Conservation (phyloP, 257 asterid genomes). For the Nicotiana noctiflora region DNA sequence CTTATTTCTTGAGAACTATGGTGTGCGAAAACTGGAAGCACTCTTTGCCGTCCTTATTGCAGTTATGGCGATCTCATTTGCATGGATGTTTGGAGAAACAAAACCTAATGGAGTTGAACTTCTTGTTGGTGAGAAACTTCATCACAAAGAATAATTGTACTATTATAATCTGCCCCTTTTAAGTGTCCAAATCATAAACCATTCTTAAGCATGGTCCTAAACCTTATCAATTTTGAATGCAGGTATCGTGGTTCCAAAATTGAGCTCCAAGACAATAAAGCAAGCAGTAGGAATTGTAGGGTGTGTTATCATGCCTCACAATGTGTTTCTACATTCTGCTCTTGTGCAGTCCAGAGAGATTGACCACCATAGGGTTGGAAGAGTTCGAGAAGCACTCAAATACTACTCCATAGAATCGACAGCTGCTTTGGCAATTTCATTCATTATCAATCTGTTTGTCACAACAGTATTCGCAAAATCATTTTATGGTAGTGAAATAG, state of each 20-base stretch:
- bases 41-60: conserved; percentile 76
- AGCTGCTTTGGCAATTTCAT: conserved; percentile 53
- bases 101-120: conserved; percentile 63
- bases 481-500: conserved; percentile 59
- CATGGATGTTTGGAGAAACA: conserved; percentile 83
- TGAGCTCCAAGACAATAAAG: conserved; percentile 60
- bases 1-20: conserved; percentile 70
- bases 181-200: not conserved
- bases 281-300: conserved; percentile 89
- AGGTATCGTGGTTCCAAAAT: conserved; percentile 71
- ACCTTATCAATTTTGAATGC: not conserved
- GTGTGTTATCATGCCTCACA: conserved; percentile 83
- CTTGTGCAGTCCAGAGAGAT: conserved; percentile 70
- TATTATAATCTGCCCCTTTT: too few relatives aligned
- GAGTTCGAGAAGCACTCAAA: conserved; percentile 59
- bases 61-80: conserved; percentile 62
- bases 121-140: conserved; percentile 44
- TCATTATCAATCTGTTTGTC: conserved; percentile 60
- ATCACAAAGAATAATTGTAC: not conserved
- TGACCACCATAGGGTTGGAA: conserved; percentile 46
- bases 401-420: conserved; percentile 77
- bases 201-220: not conserved
- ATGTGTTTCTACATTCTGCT: conserved; percentile 72
- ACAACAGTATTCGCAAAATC: conserved; percentile 75
- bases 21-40: conserved; percentile 81